A percentile compares a stretch with the other conserved stretches of the same genome.
phyloP scores from a whole-genome alignment of 2,329 filamentous ascomycete species.

The Cadophora luteo-olivacea region DNA sequence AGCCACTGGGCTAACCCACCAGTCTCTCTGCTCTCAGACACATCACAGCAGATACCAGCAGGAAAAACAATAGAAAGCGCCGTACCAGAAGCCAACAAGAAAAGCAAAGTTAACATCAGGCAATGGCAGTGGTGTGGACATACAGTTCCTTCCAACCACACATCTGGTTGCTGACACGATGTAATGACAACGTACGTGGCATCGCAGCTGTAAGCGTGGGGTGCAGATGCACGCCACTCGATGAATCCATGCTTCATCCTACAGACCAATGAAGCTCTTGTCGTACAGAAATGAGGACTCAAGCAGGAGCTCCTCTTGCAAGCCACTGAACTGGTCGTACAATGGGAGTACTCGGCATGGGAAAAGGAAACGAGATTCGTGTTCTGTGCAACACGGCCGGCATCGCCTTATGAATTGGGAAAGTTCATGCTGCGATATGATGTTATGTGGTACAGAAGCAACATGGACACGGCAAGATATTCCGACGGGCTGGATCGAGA shows the following conservation, averaged over 20 bases:
- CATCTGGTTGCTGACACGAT: neutral
- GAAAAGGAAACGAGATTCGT: neutral
- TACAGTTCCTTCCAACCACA: neutral
- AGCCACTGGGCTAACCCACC: neutral
- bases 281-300: neutral
- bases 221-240: conserved; percentile 5
- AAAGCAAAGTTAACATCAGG: neutral
- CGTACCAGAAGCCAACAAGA: neutral
- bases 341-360: too few relatives aligned
- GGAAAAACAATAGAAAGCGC: neutral
- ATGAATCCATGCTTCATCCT: neutral
- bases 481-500: too few relatives aligned
- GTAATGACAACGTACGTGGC: conserved; percentile 17
- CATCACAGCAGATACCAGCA: neutral
- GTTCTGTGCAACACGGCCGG: neutral
- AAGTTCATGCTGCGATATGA: neutral
- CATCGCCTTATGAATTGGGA: neutral
- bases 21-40: neutral
- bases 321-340: too few relatives aligned
- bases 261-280: neutral
- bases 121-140: neutral
- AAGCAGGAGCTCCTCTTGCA: neutral
- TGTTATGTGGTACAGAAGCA: neutral
- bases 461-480: neutral
- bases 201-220: conserved; percentile 6